Conservation (phyloP, 2,329 filamentous ascomycete species). For the Cercospora beticola region DNA sequence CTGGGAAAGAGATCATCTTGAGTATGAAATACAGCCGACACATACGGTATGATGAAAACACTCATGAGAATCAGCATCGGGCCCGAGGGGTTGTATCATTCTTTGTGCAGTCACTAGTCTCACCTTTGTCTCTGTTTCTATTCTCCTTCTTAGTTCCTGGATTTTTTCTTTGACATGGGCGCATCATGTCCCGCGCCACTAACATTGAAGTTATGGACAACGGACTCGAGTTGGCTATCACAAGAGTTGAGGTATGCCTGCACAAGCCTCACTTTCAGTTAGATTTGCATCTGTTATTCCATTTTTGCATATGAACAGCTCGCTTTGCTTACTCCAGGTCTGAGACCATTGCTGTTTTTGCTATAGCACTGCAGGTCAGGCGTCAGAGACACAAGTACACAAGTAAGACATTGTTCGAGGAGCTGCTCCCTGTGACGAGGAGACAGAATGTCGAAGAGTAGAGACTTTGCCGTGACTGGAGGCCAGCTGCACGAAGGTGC, state of each 20-base stretch:
- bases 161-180: constrained; percentile 14
- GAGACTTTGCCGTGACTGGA: constrained; percentile 12
- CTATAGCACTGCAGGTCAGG: constrained; percentile 23
- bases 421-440: background rate
- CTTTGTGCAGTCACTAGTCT: constrained; percentile 3
- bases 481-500: background rate
- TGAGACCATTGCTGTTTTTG: constrained; percentile 19
- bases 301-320: constrained; percentile 1
- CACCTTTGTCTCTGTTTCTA: constrained; percentile 23
- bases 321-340: constrained; percentile 13
- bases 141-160: constrained; percentile 16
- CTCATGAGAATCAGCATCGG: background rate
- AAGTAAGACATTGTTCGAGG: constrained; percentile 14
- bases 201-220: constrained; percentile 11
- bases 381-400: constrained; percentile 9
- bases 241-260: background rate
- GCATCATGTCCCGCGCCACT: constrained; percentile 17
- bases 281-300: background rate
- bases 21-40: constrained; percentile 8
- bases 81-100: background rate
- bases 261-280: constrained; percentile 2
- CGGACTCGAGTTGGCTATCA: background rate
- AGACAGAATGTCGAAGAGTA: constrained; percentile 1
- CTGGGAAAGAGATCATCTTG: constrained; percentile 5
- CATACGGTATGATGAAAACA: constrained; percentile 6